These are phyloP conservation scores for Talaromyces verruculosus DNA, from an alignment of 2,329 filamentous ascomycete species.

Conservation along the genomic window DNA sequence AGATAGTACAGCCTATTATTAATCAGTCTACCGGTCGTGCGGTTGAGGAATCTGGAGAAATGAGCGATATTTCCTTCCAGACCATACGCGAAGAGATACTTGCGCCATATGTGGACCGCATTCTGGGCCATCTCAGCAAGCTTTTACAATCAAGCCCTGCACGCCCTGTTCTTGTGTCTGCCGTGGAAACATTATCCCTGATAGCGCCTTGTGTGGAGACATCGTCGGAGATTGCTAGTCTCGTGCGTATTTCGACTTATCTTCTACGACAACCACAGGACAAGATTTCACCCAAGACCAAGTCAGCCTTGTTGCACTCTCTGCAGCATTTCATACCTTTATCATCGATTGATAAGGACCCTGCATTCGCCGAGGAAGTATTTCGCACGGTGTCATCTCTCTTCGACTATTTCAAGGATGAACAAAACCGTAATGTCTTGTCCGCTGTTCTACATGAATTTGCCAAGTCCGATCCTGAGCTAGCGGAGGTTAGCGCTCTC, in stretches of 20 bases:
- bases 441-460: conserved; percentile 72
- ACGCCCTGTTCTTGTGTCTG: conserved; percentile 74
- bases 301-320: conserved; percentile 75
- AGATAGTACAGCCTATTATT: conserved; percentile 70
- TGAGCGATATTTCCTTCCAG: conserved; percentile 42
- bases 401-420: conserved; percentile 88
- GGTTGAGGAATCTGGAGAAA: conserved; percentile 51
- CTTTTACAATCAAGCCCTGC: conserved; percentile 61
- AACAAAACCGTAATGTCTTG: conserved; percentile 70
- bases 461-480: conserved; percentile 60
- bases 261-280: conserved; percentile 82
- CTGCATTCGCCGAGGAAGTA: conserved; percentile 61
- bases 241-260: conserved; percentile 77
- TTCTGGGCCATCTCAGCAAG: conserved; percentile 57
- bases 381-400: conserved; percentile 75
- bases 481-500: conserved; percentile 65
- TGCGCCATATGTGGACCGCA: conserved; percentile 62
- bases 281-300: conserved; percentile 77
- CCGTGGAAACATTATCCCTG: conserved; percentile 75
- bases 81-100: conserved; percentile 40
- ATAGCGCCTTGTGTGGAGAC: conserved; percentile 69
- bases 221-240: conserved; percentile 64
- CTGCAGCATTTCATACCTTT: conserved; percentile 76
- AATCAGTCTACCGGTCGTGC: conserved; percentile 57
- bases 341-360: conserved; percentile 57